phyloP scores from a whole-genome alignment of 345 rosid species.

The Punica granatum region DNA sequence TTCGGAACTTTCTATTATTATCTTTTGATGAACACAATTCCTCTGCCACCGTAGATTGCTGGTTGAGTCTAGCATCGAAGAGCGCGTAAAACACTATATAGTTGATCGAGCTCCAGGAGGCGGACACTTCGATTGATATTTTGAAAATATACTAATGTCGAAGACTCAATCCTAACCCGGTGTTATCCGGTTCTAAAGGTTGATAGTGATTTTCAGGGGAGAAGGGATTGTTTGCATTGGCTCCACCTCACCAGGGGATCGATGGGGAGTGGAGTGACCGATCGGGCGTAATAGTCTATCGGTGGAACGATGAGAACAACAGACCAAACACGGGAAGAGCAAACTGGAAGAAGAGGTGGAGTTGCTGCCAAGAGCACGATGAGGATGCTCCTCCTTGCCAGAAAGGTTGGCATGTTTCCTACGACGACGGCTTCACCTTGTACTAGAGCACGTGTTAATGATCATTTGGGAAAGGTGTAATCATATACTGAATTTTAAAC shows the following conservation, averaged over 20 bases:
- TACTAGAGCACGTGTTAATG: conserved; percentile 10
- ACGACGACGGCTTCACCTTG: conserved; percentile 53
- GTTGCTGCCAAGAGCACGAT: conserved; percentile 43
- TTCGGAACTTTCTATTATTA: background rate
- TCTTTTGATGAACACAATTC: background rate
- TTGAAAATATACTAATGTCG: background rate
- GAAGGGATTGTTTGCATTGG: conserved; percentile 42
- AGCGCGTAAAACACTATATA: background rate
- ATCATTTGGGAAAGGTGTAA: background rate
- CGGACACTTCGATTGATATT: background rate
- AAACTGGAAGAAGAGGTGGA: conserved; percentile 55
- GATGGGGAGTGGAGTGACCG: conserved; percentile 55
- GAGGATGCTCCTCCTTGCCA: conserved; percentile 53
- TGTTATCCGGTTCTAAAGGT: background rate
- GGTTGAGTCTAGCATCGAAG: too few species aligned
- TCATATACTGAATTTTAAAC: too few species aligned
- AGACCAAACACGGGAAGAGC: conserved; percentile 42
- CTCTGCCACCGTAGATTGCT: too few species aligned
- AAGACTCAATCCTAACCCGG: too few species aligned
- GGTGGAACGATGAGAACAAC: conserved; percentile 41
- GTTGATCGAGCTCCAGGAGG: background rate
- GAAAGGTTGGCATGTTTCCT: conserved; percentile 42
- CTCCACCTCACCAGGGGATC: conserved; percentile 63
- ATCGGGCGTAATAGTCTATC: conserved; percentile 51
- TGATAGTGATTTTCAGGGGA: conserved; percentile 25